These are phyloP conservation scores for Scenedesmus sp. DNA, from an alignment of 163 green algal species.

Conservation along the genomic window DNA sequence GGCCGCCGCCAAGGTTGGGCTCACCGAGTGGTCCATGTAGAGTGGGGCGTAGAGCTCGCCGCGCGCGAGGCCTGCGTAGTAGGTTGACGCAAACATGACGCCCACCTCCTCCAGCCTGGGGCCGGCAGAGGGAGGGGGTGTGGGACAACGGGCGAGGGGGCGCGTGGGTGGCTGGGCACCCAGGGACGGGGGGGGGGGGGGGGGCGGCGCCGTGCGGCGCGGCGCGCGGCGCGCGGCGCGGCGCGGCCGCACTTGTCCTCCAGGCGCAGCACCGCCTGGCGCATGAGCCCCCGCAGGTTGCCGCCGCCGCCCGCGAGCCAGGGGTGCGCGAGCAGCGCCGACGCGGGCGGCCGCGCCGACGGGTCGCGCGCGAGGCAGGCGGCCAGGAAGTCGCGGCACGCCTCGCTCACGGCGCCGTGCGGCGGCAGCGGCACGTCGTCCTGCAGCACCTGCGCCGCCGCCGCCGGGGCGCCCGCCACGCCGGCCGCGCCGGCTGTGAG, in stretches of 20 bases:
- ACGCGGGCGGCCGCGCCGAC: constrained; percentile 68
- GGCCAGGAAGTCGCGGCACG: constrained; percentile 85
- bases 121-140: too few relatives aligned
- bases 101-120: constrained; percentile 64
- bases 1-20: too few relatives aligned
- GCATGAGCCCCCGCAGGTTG: constrained; percentile 7
- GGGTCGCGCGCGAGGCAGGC: constrained; percentile 85
- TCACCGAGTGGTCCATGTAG: constrained; percentile 64
- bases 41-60: constrained; percentile 56
- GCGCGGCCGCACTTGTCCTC: constrained; percentile 39
- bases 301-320: constrained; percentile 69
- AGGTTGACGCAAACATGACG: constrained; percentile 69
- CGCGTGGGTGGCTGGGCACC: too few relatives aligned
- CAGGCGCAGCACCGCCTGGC: background rate
- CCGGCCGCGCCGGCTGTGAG: too few relatives aligned
- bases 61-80: constrained; percentile 59
- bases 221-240: too few relatives aligned
- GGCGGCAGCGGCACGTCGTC: constrained; percentile 64
- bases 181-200: too few relatives aligned
- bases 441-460: constrained; percentile 85
- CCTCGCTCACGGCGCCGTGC: constrained; percentile 57
- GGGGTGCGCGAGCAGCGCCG: constrained; percentile 80
- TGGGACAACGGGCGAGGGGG: too few relatives aligned
- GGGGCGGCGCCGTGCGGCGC: too few relatives aligned
- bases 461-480: too few relatives aligned